Conservation (phyloP, 164 flowering plant species). For the Vitis riparia region DNA sequence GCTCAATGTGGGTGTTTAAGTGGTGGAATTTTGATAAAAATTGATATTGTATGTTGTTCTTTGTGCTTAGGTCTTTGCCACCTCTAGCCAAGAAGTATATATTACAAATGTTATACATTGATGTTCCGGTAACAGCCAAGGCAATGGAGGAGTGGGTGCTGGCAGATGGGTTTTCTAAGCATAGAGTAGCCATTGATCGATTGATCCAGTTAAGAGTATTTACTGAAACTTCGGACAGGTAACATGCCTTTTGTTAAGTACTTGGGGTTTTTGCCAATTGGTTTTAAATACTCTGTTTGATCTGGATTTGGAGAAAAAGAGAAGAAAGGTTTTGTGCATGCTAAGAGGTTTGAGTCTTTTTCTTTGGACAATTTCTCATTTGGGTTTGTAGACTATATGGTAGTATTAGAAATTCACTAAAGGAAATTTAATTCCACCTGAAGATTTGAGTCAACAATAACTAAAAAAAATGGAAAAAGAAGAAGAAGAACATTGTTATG, state of each 20-base stretch:
- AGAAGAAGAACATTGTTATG: background rate
- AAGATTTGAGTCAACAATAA: too few species aligned
- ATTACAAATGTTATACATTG: conserved; percentile 71
- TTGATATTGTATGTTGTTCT: background rate
- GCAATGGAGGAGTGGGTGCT: conserved; percentile 88
- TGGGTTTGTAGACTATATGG: too few species aligned
- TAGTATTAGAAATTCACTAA: too few species aligned
- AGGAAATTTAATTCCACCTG: too few species aligned
- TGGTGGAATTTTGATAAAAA: too few species aligned
- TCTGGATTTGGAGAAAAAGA: too few species aligned
- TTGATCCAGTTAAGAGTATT: conserved; percentile 74
- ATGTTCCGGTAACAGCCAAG: conserved; percentile 62
- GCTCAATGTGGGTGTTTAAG: too few species aligned
- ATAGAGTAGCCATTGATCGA: conserved; percentile 82
- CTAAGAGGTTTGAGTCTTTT: too few species aligned
- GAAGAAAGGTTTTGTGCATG: background rate
- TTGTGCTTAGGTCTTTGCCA: conserved; percentile 73
- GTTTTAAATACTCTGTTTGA: too few species aligned
- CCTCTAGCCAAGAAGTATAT: conserved; percentile 92
- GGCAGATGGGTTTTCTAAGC: conserved; percentile 78
- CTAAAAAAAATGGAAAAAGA: too few species aligned
- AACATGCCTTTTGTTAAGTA: background rate
- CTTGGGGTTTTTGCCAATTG: background rate
- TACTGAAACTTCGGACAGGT: conserved; percentile 71
- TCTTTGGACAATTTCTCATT: background rate